Conservation (phyloP, 345 rosid genomes). For the Mangifera indica region DNA sequence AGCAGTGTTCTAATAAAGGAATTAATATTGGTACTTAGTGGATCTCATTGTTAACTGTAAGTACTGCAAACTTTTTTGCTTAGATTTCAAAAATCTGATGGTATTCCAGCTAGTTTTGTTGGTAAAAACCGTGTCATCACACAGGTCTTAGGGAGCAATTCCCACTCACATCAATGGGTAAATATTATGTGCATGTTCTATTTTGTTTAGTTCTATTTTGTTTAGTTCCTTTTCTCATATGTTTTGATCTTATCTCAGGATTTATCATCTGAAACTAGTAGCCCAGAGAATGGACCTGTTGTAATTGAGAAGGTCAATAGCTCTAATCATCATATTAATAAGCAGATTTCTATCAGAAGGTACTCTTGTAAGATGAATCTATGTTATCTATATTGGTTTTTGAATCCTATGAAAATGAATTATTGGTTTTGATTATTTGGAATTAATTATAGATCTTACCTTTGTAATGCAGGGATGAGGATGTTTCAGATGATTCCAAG, state of each 20-base stretch:
- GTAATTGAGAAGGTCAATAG: conserved; percentile 43
- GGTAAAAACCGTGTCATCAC: neutral
- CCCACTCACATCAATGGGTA: neutral
- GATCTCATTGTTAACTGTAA: neutral
- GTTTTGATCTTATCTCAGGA: conserved; percentile 41
- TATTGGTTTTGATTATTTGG: conserved; percentile 5
- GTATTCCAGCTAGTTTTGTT: neutral
- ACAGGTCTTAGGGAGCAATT: neutral
- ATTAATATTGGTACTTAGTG: neutral
- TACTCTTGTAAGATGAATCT: conserved; percentile 28
- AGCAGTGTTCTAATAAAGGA: neutral
- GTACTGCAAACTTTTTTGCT: neutral
- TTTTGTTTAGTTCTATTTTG: neutral
- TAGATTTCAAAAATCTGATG: neutral
- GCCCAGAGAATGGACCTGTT: conserved; percentile 54
- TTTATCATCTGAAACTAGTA: conserved; percentile 46
- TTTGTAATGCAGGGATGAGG: conserved; percentile 49
- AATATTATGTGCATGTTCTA: neutral
- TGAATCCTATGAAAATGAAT: too few species aligned
- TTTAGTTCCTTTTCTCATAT: neutral
- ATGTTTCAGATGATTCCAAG: conserved; percentile 35
- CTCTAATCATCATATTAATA: conserved; percentile 30
- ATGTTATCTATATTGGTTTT: conserved; percentile 15
- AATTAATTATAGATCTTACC: conserved; percentile 20
- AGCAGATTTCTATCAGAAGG: conserved; percentile 48